Evolutionary conservation across 805 yeast genomes (phyloP).

Genomic region (Blastobotrys muscicola): DNA sequence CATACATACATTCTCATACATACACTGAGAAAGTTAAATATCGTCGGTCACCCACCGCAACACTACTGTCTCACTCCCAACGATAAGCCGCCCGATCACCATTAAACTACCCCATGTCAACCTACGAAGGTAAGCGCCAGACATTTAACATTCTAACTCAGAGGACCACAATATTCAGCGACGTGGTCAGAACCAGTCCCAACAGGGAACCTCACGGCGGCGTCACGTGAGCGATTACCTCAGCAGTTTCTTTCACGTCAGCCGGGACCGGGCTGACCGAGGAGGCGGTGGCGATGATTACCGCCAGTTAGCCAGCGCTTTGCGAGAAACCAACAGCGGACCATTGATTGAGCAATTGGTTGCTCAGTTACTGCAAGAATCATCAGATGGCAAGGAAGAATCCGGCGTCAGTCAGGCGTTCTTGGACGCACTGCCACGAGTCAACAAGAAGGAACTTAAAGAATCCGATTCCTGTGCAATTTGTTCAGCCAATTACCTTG

Average conservation of each 20-base stretch:
- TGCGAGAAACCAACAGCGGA: not conserved
- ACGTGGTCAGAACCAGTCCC: not conserved
- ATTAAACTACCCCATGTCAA: not conserved
- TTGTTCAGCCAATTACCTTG: constrained; percentile 63
- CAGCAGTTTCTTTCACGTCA: not conserved
- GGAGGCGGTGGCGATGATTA: not conserved
- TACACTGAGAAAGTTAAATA: no score
- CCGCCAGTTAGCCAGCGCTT: not conserved
- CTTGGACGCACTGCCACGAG: constrained; percentile 69
- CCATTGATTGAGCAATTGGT: not conserved
- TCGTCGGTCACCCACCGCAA: no score
- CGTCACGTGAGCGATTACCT: not conserved
- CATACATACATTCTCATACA: no score
- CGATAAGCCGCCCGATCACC: not conserved
- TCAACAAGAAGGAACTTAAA: constrained; percentile 37
- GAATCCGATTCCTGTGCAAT: constrained; percentile 66
- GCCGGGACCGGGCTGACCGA: not conserved
- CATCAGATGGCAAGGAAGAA: not conserved
- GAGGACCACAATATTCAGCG: constrained; percentile 1
- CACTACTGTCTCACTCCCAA: no score
- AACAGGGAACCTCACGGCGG: not conserved
- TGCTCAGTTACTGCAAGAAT: not conserved
- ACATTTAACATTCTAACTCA: not conserved
- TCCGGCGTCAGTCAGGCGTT: constrained; percentile 50
- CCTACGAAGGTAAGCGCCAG: not conserved